Conservation (phyloP, 371 early-diverging fungal genomes). For the Rhizomucor miehei region DNA sequence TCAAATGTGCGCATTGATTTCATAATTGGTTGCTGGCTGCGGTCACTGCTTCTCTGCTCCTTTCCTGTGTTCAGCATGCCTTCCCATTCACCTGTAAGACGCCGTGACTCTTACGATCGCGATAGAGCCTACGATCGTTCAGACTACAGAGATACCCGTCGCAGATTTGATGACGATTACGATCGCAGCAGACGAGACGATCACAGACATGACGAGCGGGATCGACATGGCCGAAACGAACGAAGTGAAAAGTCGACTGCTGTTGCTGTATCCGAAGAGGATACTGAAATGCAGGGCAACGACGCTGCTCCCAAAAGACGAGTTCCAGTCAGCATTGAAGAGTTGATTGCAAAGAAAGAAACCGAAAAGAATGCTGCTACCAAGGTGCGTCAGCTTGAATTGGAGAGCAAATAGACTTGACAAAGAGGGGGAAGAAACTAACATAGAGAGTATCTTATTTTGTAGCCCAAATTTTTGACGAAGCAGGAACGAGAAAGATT, state of each 20-base stretch:
- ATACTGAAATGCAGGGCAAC: conserved; percentile 1
- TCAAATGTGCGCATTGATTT: too few relatives aligned
- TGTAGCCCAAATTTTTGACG: conserved; percentile 84
- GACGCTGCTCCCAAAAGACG: conserved; percentile 28
- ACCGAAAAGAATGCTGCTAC: conserved; percentile 50
- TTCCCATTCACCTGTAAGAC: background rate
- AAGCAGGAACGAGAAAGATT: conserved; percentile 89
- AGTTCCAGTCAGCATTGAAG: conserved; percentile 76
- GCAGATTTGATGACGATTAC: conserved; percentile 16
- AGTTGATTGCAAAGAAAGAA: conserved; percentile 65
- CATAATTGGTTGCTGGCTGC: conserved; percentile 58
- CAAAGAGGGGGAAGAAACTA: background rate
- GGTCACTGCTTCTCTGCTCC: conserved; percentile 26
- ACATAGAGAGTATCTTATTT: background rate
- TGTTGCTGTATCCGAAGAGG: conserved; percentile 8
- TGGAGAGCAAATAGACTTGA: background rate
- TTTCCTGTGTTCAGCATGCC: too few relatives aligned
- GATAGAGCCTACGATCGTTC: background rate
- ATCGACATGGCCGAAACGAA: conserved; percentile 2
- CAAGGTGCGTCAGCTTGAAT: conserved; percentile 37
- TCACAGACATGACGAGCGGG: conserved; percentile 3
- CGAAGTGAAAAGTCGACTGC: background rate
- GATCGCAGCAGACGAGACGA: conserved; percentile 27
- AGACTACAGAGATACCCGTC: background rate
- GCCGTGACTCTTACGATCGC: conserved; percentile 1